These are phyloP conservation scores for Cymbopogon citratus DNA, from an alignment of 176 grass and related monocot genomes.

Conservation along the genomic window DNA sequence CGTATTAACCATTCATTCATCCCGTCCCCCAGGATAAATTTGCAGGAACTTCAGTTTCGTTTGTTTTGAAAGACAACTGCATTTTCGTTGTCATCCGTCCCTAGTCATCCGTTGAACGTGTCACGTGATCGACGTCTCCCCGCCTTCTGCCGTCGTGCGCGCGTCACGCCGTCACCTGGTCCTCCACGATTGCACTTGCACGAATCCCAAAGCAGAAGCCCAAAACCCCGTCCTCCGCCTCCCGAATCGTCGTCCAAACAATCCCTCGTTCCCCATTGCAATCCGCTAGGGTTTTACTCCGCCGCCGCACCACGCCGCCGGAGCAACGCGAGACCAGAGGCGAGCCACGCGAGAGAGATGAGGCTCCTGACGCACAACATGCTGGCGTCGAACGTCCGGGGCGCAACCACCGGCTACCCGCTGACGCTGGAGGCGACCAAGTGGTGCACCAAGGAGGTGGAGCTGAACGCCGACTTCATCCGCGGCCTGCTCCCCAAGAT, in stretches of 20 bases:
- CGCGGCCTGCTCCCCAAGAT: constrained; percentile 80
- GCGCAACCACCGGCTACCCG: constrained; percentile 70
- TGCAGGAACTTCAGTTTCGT: too few species aligned
- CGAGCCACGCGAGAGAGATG: constrained; percentile 26
- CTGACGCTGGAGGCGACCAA: constrained; percentile 61
- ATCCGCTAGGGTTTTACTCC: constrained; percentile 40
- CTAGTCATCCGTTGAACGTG: too few species aligned
- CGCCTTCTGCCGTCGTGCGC: neutral
- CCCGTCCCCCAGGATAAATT: too few species aligned
- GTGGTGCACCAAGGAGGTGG: constrained; percentile 78
- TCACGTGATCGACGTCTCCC: too few species aligned
- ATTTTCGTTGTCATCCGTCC: too few species aligned
- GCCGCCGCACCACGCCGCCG: neutral
- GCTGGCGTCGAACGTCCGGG: constrained; percentile 72
- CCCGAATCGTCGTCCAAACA: neutral
- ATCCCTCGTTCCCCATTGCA: neutral
- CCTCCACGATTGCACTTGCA: neutral
- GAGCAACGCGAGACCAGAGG: neutral
- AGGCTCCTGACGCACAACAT: constrained; percentile 91
- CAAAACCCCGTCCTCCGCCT: neutral
- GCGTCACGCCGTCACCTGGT: neutral
- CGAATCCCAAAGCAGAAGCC: neutral
- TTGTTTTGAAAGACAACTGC: too few species aligned
- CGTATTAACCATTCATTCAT: too few species aligned
- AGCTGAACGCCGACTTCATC: constrained; percentile 94